Evolutionary conservation across 2,329 filamentous ascomycete genomes (phyloP).

Genomic region (Colletotrichum tropicale): DNA sequence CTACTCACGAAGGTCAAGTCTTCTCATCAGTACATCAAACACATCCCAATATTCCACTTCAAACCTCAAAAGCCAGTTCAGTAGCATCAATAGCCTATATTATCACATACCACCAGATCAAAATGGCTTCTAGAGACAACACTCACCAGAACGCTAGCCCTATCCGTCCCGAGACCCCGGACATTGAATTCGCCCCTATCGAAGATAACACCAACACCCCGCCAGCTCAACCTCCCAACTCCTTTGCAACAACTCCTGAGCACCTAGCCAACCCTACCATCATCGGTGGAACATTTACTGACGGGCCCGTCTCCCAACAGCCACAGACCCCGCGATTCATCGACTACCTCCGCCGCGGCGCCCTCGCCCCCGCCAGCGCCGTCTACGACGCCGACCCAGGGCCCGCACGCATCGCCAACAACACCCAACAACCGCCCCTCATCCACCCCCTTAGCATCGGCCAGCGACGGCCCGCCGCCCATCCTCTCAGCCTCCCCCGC

Average conservation of each 20-base stretch:
- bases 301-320: neutral
- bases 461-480: neutral
- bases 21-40: neutral
- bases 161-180: neutral
- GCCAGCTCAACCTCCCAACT: neutral
- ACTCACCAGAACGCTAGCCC: neutral
- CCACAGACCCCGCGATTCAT: neutral
- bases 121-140: neutral
- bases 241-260: neutral
- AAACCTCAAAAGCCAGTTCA: accelerated
- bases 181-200: accelerated
- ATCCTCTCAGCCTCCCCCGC: neutral
- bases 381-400: neutral
- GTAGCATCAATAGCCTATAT: accelerated
- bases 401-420: neutral
- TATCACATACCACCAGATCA: accelerated
- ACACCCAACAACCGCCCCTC: neutral
- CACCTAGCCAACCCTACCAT: neutral
- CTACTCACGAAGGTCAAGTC: neutral
- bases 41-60: accelerated
- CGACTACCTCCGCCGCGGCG: neutral
- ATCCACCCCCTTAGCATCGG: neutral
- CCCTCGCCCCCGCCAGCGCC: neutral
- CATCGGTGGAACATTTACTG: neutral
- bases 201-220: neutral